Base-by-base conservation (phyloP, 2,329 filamentous ascomycete genomes). In the Chalara sp. region DNA sequence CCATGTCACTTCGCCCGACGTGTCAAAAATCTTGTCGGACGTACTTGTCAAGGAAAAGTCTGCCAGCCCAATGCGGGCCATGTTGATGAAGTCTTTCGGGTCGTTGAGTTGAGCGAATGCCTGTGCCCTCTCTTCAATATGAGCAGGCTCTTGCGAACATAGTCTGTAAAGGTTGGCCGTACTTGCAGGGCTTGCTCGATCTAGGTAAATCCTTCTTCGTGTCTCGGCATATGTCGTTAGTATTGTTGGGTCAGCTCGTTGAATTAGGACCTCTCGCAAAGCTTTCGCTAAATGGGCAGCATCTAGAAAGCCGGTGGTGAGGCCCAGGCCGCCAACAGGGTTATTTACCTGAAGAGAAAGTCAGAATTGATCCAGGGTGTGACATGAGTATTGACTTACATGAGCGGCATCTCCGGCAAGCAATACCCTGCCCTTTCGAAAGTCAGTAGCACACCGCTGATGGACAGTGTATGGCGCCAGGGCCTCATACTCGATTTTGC, bases 361-460 rank as follows among this genome's bases (percentile, higher is more conserved):
- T 21, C 21, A 21, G 21, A 21, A 21, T 21, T 21, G 21, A 21
- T 21, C 21, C 21, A 21, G 35, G 13, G 10, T 39, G 35, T 39
- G 13, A 11, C 37, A 43, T 12, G 48, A 21, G 21, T 21, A 21
- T 21, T 21, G 21, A 21, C 49, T 48, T 29, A 51, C 49, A 46
- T 84, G 81, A 3, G 80, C 81, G 2, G 81, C 80, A 65, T 84
- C 81, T 0, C 79, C 80, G 1, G 76, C 79, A 0, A 84, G 67
- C 5, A 82, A 52, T 39, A 83, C 67, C 6, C 76, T 73, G 0
- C 80, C 80, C 0, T 78, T 73, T n/a, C 79, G 72, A 63, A 84
- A 80, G 6, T 68, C 71, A 2, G 72, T 69, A 4, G 79, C 79
- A 53, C 79, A 79, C 6, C 80, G 72, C 61, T 84, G 80, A 58